Conservation (phyloP, 176 grass and related monocot genomes). For the Phoenix roebelenii region DNA sequence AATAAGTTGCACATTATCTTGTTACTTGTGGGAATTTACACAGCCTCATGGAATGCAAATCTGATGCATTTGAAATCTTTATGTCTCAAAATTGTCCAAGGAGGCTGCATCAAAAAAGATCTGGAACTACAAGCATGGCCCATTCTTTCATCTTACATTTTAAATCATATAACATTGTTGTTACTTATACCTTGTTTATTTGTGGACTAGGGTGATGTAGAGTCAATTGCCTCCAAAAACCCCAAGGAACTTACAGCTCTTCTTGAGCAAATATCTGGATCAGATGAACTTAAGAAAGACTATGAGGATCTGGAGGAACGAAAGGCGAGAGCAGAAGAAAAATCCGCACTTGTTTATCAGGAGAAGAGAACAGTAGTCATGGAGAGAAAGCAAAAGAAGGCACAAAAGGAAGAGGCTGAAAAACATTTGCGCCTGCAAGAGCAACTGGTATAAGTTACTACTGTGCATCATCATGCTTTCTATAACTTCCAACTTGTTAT, state of each 20-base stretch:
- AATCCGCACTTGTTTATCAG: slow-evolving; percentile 91
- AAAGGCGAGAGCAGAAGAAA: slow-evolving; percentile 58
- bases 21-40: no score
- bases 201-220: slow-evolving; percentile 68
- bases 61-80: no score
- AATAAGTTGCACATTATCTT: no score
- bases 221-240: slow-evolving; percentile 97
- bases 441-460: slow-evolving; percentile 37
- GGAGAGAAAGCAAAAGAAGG: slow-evolving; percentile 98
- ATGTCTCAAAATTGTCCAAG: no score
- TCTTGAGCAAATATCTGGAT: slow-evolving; percentile 91
- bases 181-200: background rate
- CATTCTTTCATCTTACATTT: no score
- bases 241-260: slow-evolving; percentile 84
- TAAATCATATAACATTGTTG: no score
- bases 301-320: slow-evolving; percentile 72
- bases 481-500: no score
- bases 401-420: slow-evolving; percentile 90
- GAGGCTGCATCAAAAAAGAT: no score
- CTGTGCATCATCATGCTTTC: no score
- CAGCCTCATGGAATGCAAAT: no score
- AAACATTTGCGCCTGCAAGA: slow-evolving; percentile 76
- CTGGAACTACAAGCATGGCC: no score
- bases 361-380: slow-evolving; percentile 87
- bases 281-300: slow-evolving; percentile 80